These are phyloP conservation scores for Funneliformis geosporum DNA, from an alignment of 192 early-diverging fungal genomes.

Conservation along the genomic window DNA sequence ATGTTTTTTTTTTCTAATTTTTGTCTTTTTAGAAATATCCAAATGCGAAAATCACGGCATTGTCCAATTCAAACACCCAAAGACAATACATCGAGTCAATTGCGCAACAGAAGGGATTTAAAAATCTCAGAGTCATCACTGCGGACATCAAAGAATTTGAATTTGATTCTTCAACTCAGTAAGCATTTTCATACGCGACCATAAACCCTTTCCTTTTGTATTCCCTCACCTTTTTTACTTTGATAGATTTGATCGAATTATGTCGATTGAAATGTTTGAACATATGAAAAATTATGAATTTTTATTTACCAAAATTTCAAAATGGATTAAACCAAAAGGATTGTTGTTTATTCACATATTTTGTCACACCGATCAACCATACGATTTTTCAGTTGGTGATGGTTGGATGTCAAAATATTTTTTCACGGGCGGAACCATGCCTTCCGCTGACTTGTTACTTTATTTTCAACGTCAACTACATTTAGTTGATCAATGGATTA, in stretches of 20 bases:
- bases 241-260: slow-evolving; percentile 53
- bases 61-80: slow-evolving; percentile 65
- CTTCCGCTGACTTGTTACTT: slow-evolving; percentile 54
- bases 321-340: slow-evolving; percentile 61
- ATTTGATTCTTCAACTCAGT: slow-evolving; percentile 34
- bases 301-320: slow-evolving; percentile 56
- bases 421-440: slow-evolving; percentile 58
- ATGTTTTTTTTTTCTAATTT: not conserved
- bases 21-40: slow-evolving; percentile 54
- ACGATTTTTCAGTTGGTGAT: slow-evolving; percentile 59
- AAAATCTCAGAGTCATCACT: slow-evolving; percentile 58
- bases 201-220: too few relatives aligned
- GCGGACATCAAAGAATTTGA: slow-evolving; percentile 56
- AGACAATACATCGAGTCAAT: slow-evolving; percentile 48
- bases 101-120: slow-evolving; percentile 45
- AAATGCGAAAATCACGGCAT: slow-evolving; percentile 51
- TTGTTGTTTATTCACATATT: slow-evolving; percentile 67
- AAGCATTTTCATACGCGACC: slow-evolving; percentile 25
- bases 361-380: slow-evolving; percentile 54
- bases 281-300: slow-evolving; percentile 67
- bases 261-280: slow-evolving; percentile 66
- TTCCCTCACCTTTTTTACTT: not conserved
- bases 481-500: slow-evolving; percentile 61
- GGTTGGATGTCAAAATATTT: slow-evolving; percentile 65
- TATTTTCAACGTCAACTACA: slow-evolving; percentile 60